phyloP scores from a whole-genome alignment of 176 grass and related monocot species.

The Cenchrus purpureus region DNA sequence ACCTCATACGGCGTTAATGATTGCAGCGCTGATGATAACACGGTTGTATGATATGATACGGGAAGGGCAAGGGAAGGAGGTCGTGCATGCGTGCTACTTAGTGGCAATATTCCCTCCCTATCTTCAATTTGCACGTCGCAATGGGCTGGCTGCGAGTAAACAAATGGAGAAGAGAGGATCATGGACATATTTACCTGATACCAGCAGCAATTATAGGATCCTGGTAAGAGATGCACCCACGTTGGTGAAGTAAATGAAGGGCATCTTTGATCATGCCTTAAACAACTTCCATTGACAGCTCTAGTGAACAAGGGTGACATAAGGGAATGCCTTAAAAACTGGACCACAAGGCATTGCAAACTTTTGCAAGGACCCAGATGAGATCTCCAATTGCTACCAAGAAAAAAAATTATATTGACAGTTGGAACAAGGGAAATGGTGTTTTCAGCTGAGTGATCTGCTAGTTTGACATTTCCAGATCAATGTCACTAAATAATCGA shows the following conservation, averaged over 20 bases:
- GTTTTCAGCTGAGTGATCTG: background rate
- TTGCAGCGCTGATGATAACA: background rate
- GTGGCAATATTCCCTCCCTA: slow-evolving; percentile 32
- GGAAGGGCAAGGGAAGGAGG: background rate
- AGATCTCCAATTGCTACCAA: background rate
- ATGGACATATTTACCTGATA: slow-evolving; percentile 20
- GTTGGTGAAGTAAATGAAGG: slow-evolving; percentile 39
- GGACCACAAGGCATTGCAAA: background rate
- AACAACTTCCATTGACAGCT: background rate
- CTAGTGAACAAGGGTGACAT: background rate
- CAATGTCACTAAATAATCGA: slow-evolving; percentile 15
- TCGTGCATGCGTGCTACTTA: background rate
- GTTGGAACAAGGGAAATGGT: background rate
- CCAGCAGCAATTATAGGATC: slow-evolving; percentile 20
- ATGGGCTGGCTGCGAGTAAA: slow-evolving; percentile 30
- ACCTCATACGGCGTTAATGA: background rate
- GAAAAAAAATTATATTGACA: background rate
- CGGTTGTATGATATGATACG: background rate
- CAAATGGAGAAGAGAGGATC: slow-evolving; percentile 19
- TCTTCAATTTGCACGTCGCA: slow-evolving; percentile 24
- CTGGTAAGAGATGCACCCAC: slow-evolving; percentile 42
- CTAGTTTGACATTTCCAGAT: background rate
- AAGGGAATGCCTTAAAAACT: background rate
- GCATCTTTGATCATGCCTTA: slow-evolving; percentile 29
- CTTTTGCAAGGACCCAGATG: background rate